phyloP scores from a whole-genome alignment of 345 rosid genomes.

The Hirschfeldia incana region DNA sequence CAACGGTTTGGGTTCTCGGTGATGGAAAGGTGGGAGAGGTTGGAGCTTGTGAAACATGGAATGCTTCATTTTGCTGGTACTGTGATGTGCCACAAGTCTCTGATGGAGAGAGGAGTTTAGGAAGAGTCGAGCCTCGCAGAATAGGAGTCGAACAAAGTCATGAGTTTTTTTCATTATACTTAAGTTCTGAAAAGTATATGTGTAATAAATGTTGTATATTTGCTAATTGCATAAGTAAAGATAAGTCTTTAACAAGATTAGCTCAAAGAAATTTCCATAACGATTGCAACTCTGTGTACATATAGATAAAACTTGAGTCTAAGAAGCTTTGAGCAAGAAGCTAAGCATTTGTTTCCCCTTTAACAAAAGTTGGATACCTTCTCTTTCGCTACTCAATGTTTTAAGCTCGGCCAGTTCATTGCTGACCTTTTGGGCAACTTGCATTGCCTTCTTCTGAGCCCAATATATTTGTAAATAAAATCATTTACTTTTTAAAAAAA shows the following conservation, averaged over 20 bases:
- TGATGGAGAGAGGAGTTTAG: background rate
- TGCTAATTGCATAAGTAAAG: background rate
- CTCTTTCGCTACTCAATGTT: no score
- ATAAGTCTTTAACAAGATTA: background rate
- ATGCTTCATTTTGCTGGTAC: background rate
- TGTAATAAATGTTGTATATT: background rate
- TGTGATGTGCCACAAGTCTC: background rate
- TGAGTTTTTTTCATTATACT: no score
- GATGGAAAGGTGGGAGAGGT: background rate
- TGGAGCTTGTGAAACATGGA: background rate
- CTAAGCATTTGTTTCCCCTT: conserved; percentile 18
- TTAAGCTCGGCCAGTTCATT: background rate
- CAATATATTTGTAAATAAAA: no score
- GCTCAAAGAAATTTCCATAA: background rate
- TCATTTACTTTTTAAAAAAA: no score
- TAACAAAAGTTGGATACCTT: conserved; percentile 38
- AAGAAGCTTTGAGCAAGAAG: background rate
- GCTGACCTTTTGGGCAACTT: no score
- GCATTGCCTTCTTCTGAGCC: no score
- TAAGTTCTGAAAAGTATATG: background rate
- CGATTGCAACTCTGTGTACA: background rate
- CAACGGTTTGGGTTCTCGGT: background rate
- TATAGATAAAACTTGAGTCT: background rate
- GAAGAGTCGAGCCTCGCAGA: background rate
- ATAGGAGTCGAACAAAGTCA: background rate